Evolutionary conservation across 2,329 filamentous ascomycete species (phyloP).

Genomic region (Plectosphaerella plurivora): DNA sequence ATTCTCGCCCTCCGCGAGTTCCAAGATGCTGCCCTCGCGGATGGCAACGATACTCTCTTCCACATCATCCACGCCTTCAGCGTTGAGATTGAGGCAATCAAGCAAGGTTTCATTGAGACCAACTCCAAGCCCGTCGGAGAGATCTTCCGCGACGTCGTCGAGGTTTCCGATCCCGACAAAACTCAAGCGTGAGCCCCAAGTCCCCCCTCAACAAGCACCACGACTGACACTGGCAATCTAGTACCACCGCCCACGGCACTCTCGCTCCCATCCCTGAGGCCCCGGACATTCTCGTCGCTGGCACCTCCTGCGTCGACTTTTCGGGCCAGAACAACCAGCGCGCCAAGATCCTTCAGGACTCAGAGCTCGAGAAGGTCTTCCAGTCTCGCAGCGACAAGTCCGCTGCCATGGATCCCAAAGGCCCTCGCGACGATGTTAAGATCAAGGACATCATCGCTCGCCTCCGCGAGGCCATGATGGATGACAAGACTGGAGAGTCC

Average conservation of each 20-base stretch:
- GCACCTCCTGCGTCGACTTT: constrained; percentile 73
- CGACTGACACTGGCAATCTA: constrained; percentile 19
- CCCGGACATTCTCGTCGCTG: constrained; percentile 64
- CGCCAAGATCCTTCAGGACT: constrained; percentile 37
- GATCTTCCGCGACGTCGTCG: constrained; percentile 56
- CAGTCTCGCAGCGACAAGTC: constrained; percentile 17
- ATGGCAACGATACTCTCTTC: constrained; percentile 27
- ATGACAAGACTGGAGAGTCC: constrained; percentile 48
- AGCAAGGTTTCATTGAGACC: constrained; percentile 60
- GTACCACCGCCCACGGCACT: constrained; percentile 64
- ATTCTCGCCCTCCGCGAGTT: constrained; percentile 61
- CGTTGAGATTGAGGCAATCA: constrained; percentile 59
- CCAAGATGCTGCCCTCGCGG: constrained; percentile 30
- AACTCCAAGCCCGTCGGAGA: constrained; percentile 46
- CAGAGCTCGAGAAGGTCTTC: constrained; percentile 48
- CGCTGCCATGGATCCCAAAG: constrained; percentile 7
- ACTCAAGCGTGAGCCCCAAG: constrained; percentile 37
- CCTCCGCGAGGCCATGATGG: neutral
- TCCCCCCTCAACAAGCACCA: constrained; percentile 2
- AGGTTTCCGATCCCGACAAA: constrained; percentile 38
- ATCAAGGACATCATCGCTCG: constrained; percentile 41
- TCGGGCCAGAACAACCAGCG: constrained; percentile 55
- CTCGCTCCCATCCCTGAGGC: constrained; percentile 48
- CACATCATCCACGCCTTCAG: constrained; percentile 53
- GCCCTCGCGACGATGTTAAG: constrained; percentile 24